phyloP scores from a whole-genome alignment of 2,329 filamentous ascomycete species.

The Ilyonectria destructans region DNA sequence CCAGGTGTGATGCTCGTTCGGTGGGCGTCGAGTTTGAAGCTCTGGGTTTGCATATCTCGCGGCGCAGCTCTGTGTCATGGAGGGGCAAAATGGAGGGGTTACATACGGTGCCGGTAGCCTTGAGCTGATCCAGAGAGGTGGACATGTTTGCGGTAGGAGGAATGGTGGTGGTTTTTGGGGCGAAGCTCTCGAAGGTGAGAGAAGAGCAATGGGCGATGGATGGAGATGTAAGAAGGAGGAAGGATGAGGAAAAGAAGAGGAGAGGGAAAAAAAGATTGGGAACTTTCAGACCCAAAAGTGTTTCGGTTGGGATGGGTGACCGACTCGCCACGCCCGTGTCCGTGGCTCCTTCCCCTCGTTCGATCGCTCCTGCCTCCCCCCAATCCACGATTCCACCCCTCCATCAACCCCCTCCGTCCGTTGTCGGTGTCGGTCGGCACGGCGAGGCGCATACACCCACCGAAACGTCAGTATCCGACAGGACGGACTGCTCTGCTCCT shows the following conservation, averaged over 20 bases:
- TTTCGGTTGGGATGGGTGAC: slow-evolving; percentile 34
- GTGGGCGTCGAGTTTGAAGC: slow-evolving; percentile 10
- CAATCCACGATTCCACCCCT: slow-evolving; percentile 29
- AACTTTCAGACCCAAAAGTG: slow-evolving; percentile 44
- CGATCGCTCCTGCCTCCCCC: slow-evolving; percentile 36
- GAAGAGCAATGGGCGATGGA: slow-evolving; percentile 23
- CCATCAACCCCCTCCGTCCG: slow-evolving; percentile 17
- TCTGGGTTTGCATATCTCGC: slow-evolving; percentile 28
- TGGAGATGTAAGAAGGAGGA: slow-evolving; percentile 23
- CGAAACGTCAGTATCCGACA: neutral
- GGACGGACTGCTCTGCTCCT: neutral
- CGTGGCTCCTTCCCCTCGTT: slow-evolving; percentile 27
- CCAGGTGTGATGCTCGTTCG: neutral
- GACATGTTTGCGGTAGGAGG: slow-evolving; percentile 72
- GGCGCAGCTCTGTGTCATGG: slow-evolving; percentile 44
- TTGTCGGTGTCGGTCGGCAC: neutral
- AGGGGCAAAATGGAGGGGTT: slow-evolving; percentile 53
- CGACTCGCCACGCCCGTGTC: slow-evolving; percentile 39
- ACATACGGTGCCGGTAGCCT: slow-evolving; percentile 96
- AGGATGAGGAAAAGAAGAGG: slow-evolving; percentile 28
- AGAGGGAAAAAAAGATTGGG: slow-evolving; percentile 42
- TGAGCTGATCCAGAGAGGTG: slow-evolving; percentile 95
- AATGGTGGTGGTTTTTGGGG: slow-evolving; percentile 34
- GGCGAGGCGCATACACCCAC: slow-evolving; percentile 3
- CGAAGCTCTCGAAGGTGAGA: slow-evolving; percentile 29